Percentiles rank a stretch among this genome's conserved stretches.
Evolutionary conservation across 768 basidiomycete species (phyloP).

Genomic region (Pleurotus platypus): DNA sequence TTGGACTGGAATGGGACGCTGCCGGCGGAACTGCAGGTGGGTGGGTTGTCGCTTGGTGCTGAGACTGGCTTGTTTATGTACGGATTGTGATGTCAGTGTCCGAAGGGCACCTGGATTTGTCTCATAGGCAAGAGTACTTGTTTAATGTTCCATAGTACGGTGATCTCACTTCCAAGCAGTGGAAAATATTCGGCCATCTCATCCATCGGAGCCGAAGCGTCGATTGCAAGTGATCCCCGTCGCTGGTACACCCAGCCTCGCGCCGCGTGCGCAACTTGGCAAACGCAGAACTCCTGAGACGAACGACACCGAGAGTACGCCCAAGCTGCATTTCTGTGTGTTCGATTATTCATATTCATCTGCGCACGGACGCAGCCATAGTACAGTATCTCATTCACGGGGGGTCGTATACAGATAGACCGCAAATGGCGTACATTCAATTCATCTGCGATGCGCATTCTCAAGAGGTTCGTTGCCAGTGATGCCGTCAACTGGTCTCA

Average conservation of each 20-base stretch:
- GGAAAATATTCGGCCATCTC: slow-evolving; percentile 26
- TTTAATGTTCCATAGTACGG: too few relatives aligned
- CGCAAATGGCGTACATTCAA: slow-evolving; percentile 26
- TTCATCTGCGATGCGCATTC: slow-evolving; percentile 24
- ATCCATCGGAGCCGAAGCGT: slow-evolving; percentile 28
- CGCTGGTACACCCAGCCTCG: slow-evolving; percentile 13
- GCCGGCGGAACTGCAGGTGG: slow-evolving; percentile 26
- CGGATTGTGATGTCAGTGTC: slow-evolving; percentile 19
- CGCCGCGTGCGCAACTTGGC: slow-evolving; percentile 16
- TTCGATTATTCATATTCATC: not conserved
- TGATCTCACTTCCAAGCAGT: slow-evolving; percentile 8
- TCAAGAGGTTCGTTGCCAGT: slow-evolving; percentile 13
- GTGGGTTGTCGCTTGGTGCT: not conserved
- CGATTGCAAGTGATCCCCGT: slow-evolving; percentile 32
- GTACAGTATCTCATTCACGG: slow-evolving; percentile 30
- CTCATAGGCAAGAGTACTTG: slow-evolving; percentile 16
- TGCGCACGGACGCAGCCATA: slow-evolving; percentile 12
- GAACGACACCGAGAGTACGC: not conserved
- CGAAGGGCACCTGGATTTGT: slow-evolving; percentile 28
- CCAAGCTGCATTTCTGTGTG: not conserved
- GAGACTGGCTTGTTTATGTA: not conserved
- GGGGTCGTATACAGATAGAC: slow-evolving; percentile 19
- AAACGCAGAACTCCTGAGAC: slow-evolving; percentile 10
- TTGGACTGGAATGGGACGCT: slow-evolving; percentile 23
- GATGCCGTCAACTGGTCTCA: too few relatives aligned